Conservation (phyloP, 805 yeast genomes). For the Pichia gijzeniarum region DNA sequence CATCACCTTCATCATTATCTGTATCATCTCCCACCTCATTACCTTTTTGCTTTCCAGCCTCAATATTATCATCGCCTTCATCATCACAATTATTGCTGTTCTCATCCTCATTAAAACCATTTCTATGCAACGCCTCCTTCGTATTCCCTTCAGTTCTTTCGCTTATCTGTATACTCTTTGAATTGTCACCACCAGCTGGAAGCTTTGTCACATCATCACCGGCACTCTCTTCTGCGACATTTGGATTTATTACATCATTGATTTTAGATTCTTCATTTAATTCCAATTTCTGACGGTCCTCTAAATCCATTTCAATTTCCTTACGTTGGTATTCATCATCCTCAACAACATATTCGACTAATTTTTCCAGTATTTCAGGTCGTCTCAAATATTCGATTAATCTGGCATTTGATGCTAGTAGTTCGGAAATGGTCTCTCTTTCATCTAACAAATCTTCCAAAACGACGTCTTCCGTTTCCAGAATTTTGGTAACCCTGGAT, state of each 20-base stretch:
- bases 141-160: too few species aligned
- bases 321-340: constrained; percentile 38
- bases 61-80: neutral
- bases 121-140: too few species aligned
- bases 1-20: neutral
- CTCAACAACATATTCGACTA: constrained; percentile 59
- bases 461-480: constrained; percentile 39
- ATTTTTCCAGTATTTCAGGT: constrained; percentile 61
- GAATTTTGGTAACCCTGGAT: constrained; percentile 49
- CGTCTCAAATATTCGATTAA: constrained; percentile 74
- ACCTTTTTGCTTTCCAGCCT: too few species aligned
- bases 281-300: constrained; percentile 6
- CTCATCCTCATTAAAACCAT: too few species aligned
- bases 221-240: neutral
- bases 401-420: constrained; percentile 64
- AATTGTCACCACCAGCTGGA: too few species aligned
- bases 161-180: too few species aligned
- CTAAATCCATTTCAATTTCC: constrained; percentile 8
- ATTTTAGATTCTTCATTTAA: neutral
- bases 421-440: constrained; percentile 65
- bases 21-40: too few species aligned
- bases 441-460: constrained; percentile 65
- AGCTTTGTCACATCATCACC: neutral
- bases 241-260: neutral
- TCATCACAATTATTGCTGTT: too few species aligned